Evolutionary conservation across 495 filamentous ascomycete genomes (phyloP).

Genomic region (Penicillium bovifimosum): DNA sequence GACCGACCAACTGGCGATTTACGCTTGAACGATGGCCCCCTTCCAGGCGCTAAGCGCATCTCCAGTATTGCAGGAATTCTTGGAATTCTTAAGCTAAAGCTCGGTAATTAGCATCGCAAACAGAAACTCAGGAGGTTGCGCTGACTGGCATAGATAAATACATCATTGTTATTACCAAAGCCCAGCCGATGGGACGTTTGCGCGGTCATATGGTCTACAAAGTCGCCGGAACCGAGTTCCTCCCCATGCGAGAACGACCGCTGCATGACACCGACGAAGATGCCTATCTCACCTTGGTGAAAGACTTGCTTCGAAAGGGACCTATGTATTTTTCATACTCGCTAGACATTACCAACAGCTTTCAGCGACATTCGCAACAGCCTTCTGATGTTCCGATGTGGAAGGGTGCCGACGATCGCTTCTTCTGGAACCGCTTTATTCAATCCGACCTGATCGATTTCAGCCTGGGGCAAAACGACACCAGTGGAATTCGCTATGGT

Average conservation of each 20-base stretch:
- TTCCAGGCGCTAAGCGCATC: slow-evolving; percentile 71
- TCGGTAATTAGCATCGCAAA: slow-evolving; percentile 53
- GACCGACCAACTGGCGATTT: slow-evolving; percentile 92
- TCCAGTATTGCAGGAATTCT: slow-evolving; percentile 92
- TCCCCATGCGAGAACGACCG: slow-evolving; percentile 86
- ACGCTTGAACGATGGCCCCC: slow-evolving; percentile 69
- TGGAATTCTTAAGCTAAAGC: slow-evolving; percentile 80
- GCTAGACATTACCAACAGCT: slow-evolving; percentile 87
- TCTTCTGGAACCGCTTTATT: slow-evolving; percentile 97
- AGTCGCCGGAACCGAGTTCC: slow-evolving; percentile 82
- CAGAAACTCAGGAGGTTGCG: not conserved
- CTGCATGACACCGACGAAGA: slow-evolving; percentile 92
- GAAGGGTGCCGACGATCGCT: slow-evolving; percentile 90
- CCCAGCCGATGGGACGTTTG: slow-evolving; percentile 80
- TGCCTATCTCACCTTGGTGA: slow-evolving; percentile 73
- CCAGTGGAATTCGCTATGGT: slow-evolving; percentile 48
- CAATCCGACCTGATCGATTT: slow-evolving; percentile 89
- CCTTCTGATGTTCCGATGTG: slow-evolving; percentile 70
- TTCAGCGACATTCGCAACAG: slow-evolving; percentile 79
- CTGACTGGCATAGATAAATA: slow-evolving; percentile 71
- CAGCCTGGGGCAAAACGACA: slow-evolving; percentile 46
- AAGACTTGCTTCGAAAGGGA: slow-evolving; percentile 67
- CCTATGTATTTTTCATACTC: slow-evolving; percentile 99
- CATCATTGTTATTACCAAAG: slow-evolving; percentile 92
- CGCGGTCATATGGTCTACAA: slow-evolving; percentile 94